Evolutionary conservation across 2,329 filamentous ascomycete genomes (phyloP).

Genomic region (Chalaropsis ovoidea): DNA sequence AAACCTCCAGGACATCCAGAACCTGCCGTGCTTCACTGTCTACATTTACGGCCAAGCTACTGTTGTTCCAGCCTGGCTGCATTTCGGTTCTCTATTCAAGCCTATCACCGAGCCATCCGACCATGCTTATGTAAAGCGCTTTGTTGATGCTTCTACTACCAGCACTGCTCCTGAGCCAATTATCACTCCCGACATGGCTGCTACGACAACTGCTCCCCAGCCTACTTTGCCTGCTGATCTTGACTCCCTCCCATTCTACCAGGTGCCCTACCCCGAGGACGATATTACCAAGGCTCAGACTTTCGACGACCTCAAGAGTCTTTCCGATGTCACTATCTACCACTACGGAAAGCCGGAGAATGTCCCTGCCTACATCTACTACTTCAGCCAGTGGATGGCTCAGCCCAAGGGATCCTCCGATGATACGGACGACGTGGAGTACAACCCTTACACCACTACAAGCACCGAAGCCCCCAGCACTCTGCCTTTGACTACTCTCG

Average conservation of each 20-base stretch:
- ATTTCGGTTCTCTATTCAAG: too few relatives aligned
- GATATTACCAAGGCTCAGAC: neutral
- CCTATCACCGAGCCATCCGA: too few relatives aligned
- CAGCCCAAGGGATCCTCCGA: too few relatives aligned
- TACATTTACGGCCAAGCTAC: neutral
- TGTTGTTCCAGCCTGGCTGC: neutral
- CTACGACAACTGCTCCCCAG: too few relatives aligned
- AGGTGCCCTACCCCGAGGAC: neutral
- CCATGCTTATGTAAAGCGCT: too few relatives aligned
- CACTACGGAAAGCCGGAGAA: neutral
- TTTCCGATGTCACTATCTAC: neutral
- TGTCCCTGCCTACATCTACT: neutral
- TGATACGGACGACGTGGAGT: neutral
- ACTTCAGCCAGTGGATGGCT: neutral
- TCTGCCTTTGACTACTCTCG: neutral
- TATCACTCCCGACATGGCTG: too few relatives aligned
- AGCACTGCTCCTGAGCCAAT: too few relatives aligned
- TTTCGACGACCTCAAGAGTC: neutral
- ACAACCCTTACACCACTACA: too few relatives aligned
- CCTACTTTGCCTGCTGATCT: neutral
- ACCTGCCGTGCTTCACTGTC: neutral
- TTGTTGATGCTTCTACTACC: too few relatives aligned
- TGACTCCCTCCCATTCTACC: neutral
- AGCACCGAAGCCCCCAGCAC: too few relatives aligned
- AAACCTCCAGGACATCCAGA: neutral